These are phyloP conservation scores for Nicotiana paniculata DNA, from an alignment of 257 asterid species.

Conservation along the genomic window DNA sequence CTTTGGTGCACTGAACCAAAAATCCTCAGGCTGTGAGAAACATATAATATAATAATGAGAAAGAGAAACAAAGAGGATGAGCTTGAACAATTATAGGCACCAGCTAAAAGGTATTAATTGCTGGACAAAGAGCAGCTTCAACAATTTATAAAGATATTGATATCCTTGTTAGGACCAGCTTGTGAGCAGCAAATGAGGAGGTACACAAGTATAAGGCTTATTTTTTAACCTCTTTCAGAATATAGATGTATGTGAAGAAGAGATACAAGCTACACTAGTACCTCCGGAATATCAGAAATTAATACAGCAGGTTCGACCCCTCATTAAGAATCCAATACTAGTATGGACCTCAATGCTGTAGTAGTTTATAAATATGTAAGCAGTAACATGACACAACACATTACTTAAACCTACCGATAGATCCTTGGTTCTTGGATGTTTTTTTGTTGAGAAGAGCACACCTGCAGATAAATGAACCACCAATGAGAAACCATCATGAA, in stretches of 20 bases:
- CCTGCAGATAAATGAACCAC: slow-evolving; percentile 44
- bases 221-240: neutral
- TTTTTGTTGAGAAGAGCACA: slow-evolving; percentile 83
- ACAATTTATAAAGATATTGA: neutral
- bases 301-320: neutral
- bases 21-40: slow-evolving; percentile 82
- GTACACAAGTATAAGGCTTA: neutral
- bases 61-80: neutral
- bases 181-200: neutral
- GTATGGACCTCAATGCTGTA: neutral
- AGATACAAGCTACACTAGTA: neutral
- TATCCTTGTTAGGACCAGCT: neutral
- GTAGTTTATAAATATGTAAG: neutral
- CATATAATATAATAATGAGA: neutral
- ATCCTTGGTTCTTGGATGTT: slow-evolving; percentile 95
- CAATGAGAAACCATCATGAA: slow-evolving; percentile 10
- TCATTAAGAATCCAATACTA: neutral
- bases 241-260: neutral
- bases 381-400: neutral
- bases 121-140: neutral
- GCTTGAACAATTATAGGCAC: neutral
- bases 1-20: slow-evolving; percentile 93
- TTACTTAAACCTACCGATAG: slow-evolving; percentile 50
- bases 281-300: neutral
- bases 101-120: neutral